These are phyloP conservation scores for Thymus quinquecostatus DNA, from an alignment of 257 asterid species.

Conservation along the genomic window DNA sequence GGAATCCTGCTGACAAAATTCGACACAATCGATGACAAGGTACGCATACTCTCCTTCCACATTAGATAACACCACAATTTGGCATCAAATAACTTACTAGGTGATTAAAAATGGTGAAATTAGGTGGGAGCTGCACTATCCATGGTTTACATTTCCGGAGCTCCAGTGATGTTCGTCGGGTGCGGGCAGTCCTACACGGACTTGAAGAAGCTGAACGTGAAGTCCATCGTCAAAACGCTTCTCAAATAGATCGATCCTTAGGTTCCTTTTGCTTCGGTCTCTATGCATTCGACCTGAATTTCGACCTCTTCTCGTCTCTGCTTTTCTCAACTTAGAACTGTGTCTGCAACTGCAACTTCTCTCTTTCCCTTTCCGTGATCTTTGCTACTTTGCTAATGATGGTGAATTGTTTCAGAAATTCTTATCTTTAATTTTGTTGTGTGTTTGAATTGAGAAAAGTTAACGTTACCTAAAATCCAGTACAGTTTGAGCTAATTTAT, in stretches of 20 bases:
- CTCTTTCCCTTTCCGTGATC: conserved; percentile 44
- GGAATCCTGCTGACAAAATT: conserved; percentile 96
- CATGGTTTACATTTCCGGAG: conserved; percentile 95
- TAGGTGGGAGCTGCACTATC: conserved; percentile 98
- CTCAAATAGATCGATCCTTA: conserved; percentile 46
- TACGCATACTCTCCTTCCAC: conserved; percentile 18
- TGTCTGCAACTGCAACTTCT: neutral
- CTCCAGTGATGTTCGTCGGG: conserved; percentile 96
- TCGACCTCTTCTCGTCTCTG: neutral
- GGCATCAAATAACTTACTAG: neutral
- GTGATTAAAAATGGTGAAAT: conserved; percentile 5
- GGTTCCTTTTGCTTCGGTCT: neutral
- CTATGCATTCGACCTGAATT: neutral
- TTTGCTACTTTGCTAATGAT: conserved; percentile 39
- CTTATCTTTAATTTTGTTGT: neutral
- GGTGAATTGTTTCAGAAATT: conserved; percentile 41
- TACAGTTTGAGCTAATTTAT: no score
- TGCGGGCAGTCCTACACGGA: conserved; percentile 97
- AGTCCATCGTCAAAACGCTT: conserved; percentile 90
- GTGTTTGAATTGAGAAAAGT: neutral
- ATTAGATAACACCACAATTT: neutral
- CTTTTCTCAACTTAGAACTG: neutral
- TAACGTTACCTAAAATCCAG: no score
- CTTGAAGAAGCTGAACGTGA: conserved; percentile 92
- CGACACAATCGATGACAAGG: conserved; percentile 97